Evolutionary conservation across 345 rosid genomes (phyloP).

Genomic region (Dipteronia dyeriana): DNA sequence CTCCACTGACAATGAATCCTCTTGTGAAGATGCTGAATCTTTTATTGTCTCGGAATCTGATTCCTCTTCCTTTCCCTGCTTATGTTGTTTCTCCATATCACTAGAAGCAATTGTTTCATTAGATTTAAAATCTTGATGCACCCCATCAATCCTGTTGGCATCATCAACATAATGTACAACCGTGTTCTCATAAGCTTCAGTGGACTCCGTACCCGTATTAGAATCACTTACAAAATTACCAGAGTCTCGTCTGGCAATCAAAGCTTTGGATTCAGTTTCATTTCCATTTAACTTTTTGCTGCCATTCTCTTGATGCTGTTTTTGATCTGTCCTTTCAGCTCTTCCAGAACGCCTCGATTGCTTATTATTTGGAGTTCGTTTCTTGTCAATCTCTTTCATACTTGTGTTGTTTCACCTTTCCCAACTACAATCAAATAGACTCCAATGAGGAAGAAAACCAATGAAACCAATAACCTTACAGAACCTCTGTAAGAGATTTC

Average conservation of each 20-base stretch:
- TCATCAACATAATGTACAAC: slow-evolving; percentile 70
- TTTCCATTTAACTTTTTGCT: slow-evolving; percentile 40
- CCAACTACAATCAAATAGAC: slow-evolving; percentile 24
- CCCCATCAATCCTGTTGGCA: no score
- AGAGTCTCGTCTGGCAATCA: slow-evolving; percentile 42
- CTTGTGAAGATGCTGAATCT: slow-evolving; percentile 61
- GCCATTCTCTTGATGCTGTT: slow-evolving; percentile 47
- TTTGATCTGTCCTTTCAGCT: slow-evolving; percentile 50
- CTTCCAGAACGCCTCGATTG: slow-evolving; percentile 59
- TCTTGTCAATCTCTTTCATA: slow-evolving; percentile 60
- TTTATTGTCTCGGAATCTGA: slow-evolving; percentile 56
- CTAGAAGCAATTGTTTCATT: no score
- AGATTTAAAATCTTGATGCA: no score
- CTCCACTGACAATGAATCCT: slow-evolving; percentile 42
- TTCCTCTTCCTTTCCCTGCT: slow-evolving; percentile 47
- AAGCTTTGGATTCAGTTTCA: slow-evolving; percentile 48
- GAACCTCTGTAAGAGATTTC: not conserved
- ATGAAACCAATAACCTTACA: not conserved
- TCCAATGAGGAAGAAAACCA: slow-evolving; percentile 13
- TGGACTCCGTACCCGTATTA: slow-evolving; percentile 52
- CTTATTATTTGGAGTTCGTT: slow-evolving; percentile 46
- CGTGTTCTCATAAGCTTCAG: slow-evolving; percentile 56
- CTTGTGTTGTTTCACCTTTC: slow-evolving; percentile 17
- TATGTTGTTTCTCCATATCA: slow-evolving; percentile 45
- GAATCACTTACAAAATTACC: slow-evolving; percentile 51